Base-by-base conservation (phyloP, 352 stramenopile genomes). In the Phytophthora tubulina region DNA sequence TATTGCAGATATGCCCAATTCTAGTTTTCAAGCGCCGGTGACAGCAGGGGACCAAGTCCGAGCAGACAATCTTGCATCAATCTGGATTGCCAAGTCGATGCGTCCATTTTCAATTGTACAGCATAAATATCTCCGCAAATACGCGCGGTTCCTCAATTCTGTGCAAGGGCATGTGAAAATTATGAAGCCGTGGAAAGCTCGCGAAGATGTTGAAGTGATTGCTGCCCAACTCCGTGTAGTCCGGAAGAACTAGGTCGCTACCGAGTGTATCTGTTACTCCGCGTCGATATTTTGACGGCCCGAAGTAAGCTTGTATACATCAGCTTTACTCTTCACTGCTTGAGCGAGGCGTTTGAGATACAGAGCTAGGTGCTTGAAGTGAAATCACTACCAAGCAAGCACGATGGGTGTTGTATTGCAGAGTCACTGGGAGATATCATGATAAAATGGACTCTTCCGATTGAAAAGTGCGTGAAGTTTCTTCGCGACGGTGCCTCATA, bases 281-380 rank as follows among this genome's bases (percentile, higher is more conserved):
- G 46, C 59, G 5, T 67, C 59, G 48, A 59, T 52, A 58, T 67
- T 35, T 67, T 36, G 48, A 59, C 59, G 32, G 15, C 48, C 1
- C 3, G 59, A 41, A 67, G 15, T n/a, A 58, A 57, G 33, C 33
- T 51, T 3, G 27, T 15, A 4, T 59, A 59, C 13, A 51, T 67
- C 11, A 17, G 35, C 30, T 51, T 67, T 9, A 67, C 48, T 3
- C 4, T 59, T 13, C 59, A 67, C n/a, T 67, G 53, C 38, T 0
- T 67, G 4, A 30, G 52, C 38, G 10, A 32, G 11, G 6, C 6
- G 4, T 59, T 53, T 10, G 21, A 52, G 1, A 57, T 58, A 46
- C 33, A 48, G 1, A 58, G 48, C 31, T 59, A 46, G n/a, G 44
- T 50, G 2, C 13, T 53, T n/a, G 59, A 48, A 44, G 41, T 57